Percentiles rank a stretch among this genome's conserved stretches.
Conservation (phyloP, 257 asterid species). For the Ballota nigra region DNA sequence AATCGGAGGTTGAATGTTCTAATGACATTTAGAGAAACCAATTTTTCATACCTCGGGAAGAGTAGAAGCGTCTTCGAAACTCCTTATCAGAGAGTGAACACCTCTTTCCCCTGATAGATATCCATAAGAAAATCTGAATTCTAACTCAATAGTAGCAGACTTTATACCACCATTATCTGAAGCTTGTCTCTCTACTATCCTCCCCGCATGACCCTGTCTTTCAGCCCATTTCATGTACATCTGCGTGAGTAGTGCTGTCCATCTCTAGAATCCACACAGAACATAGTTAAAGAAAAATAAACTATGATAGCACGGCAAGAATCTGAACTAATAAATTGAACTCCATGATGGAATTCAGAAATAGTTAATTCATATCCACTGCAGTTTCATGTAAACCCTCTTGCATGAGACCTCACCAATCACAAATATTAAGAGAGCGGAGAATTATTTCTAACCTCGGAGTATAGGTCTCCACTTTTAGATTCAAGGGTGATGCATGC, state of each 20-base stretch:
- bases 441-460: conserved; percentile 35
- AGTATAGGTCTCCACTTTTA: conserved; percentile 43
- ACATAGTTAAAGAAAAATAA: not conserved
- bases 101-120: conserved; percentile 79
- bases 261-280: conserved; percentile 40
- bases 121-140: conserved; percentile 68
- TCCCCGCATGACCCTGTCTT: conserved; percentile 62
- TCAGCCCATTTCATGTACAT: conserved; percentile 88
- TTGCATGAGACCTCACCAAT: not conserved
- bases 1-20: not conserved
- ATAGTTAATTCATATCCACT: not conserved
- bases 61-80: conserved; percentile 26
- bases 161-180: conserved; percentile 43
- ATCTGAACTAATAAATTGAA: not conserved
- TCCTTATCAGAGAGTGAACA: conserved; percentile 47
- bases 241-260: conserved; percentile 53
- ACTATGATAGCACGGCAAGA: not conserved
- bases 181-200: conserved; percentile 59
- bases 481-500: conserved; percentile 73
- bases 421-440: conserved; percentile 6
- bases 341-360: not conserved
- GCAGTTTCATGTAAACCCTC: not conserved
- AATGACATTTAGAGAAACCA: not conserved
- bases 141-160: conserved; percentile 63
- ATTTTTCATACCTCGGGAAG: conserved; percentile 43